A percentile compares a stretch with the other conserved stretches of the same genome.
Evolutionary conservation across 306 rosid genomes (phyloP).

Genomic region (Pyrus bretschneideri): DNA sequence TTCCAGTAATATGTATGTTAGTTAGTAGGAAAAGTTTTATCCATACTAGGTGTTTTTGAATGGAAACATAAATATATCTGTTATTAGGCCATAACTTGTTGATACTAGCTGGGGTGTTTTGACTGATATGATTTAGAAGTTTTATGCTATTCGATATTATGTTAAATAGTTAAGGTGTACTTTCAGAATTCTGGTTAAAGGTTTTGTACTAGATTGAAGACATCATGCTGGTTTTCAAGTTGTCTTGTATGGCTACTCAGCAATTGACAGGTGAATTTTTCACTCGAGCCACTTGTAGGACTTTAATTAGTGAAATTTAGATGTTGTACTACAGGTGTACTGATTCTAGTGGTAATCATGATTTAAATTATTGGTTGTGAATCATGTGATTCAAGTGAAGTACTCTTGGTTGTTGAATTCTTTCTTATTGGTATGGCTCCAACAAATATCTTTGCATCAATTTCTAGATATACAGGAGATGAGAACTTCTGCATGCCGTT

Average conservation of each 20-base stretch:
- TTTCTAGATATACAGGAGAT: constrained; percentile 53
- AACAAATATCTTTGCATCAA: constrained; percentile 7
- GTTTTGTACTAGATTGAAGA: neutral
- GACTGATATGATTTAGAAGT: too few species aligned
- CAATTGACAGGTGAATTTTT: neutral
- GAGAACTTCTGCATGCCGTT: constrained; percentile 54
- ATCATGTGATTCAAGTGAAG: neutral
- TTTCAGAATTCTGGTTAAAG: neutral
- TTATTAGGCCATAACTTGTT: too few species aligned
- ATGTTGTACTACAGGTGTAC: neutral
- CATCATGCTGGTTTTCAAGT: neutral
- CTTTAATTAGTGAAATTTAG: neutral
- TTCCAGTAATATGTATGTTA: too few species aligned
- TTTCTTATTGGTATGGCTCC: constrained; percentile 8
- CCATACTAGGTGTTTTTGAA: neutral
- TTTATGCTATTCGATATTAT: too few species aligned
- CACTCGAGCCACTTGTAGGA: neutral
- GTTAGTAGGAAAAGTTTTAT: neutral
- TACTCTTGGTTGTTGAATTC: neutral
- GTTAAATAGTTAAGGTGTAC: neutral
- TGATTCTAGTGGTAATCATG: neutral
- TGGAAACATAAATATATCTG: too few species aligned
- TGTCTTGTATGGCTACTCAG: neutral
- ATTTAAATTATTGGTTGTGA: neutral
- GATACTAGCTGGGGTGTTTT: too few species aligned